A percentile compares a stretch with the other conserved stretches of the same genome.
Evolutionary conservation across 495 filamentous ascomycete genomes (phyloP).

Genomic region (Eremomyces bilateralis): DNA sequence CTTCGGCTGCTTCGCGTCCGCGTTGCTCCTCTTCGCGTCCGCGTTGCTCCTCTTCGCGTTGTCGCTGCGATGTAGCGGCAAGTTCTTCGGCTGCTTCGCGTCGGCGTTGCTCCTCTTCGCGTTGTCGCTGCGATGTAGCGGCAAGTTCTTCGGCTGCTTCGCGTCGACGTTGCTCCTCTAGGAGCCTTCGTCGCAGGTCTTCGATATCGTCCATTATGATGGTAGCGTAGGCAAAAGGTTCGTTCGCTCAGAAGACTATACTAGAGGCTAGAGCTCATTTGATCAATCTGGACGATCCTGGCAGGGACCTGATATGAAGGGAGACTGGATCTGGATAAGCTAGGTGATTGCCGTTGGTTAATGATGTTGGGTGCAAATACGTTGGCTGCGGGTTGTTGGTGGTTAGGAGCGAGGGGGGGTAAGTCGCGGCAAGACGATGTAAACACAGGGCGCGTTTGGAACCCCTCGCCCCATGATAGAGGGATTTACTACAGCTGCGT

Average conservation of each 20-base stretch:
- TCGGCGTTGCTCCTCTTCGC: slow-evolving; percentile 5
- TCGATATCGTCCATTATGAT: neutral
- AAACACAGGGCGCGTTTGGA: no score
- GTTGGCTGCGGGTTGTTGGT: neutral
- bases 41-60: slow-evolving; percentile 8
- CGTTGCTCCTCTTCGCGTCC: slow-evolving; percentile 6
- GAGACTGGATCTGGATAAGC: no score
- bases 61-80: neutral
- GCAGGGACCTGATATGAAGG: no score
- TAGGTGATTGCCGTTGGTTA: neutral
- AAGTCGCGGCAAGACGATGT: neutral
- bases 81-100: neutral
- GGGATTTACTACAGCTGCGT: no score
- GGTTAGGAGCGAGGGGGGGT: neutral
- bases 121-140: slow-evolving; percentile 10
- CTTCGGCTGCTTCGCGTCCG: neutral
- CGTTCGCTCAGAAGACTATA: no score
- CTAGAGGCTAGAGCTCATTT: neutral
- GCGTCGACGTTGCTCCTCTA: no score
- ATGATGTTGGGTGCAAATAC: neutral
- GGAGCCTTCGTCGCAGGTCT: no score
- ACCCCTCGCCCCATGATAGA: no score
- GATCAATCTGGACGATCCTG: neutral
- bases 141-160: slow-evolving; percentile 10
- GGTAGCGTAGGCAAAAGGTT: slow-evolving; percentile 11